Evolutionary conservation across 768 basidiomycete genomes (phyloP).

Genomic region (Lyophyllum semitale): DNA sequence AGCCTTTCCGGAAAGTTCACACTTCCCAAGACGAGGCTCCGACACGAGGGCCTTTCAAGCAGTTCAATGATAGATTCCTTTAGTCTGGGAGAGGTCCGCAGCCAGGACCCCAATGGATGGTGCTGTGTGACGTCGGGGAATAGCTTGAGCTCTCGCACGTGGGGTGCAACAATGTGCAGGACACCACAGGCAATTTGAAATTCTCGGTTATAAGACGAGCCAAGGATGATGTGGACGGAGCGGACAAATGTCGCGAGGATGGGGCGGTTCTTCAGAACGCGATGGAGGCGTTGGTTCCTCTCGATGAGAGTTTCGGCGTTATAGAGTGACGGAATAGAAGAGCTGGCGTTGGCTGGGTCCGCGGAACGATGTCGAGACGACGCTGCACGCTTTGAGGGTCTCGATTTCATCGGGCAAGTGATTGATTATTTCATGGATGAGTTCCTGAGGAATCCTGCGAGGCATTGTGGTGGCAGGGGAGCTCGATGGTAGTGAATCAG

Average conservation of each 20-base stretch:
- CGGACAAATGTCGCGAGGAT: background rate
- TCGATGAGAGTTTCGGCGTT: background rate
- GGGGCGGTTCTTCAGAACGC: background rate
- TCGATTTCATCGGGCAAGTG: background rate
- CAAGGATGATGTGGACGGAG: background rate
- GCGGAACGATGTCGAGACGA: background rate
- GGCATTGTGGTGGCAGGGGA: background rate
- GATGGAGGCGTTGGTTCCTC: background rate
- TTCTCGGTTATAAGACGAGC: background rate
- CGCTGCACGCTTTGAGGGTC: background rate
- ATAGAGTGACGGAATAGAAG: background rate
- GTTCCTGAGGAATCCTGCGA: background rate
- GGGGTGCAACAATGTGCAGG: background rate
- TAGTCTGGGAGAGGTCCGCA: background rate
- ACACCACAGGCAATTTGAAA: background rate
- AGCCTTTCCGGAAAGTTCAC: background rate
- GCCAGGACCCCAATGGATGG: background rate
- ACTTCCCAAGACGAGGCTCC: background rate
- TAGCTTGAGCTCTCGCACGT: background rate
- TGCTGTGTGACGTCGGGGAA: background rate
- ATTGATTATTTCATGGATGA: background rate
- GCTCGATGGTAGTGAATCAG: too few relatives aligned
- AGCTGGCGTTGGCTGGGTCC: background rate
- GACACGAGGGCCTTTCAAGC: background rate
- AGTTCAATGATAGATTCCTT: background rate